Percentiles rank a stretch among this genome's conserved stretches.
phyloP scores from a whole-genome alignment of 345 rosid genomes.

The Citropsis articulata region DNA sequence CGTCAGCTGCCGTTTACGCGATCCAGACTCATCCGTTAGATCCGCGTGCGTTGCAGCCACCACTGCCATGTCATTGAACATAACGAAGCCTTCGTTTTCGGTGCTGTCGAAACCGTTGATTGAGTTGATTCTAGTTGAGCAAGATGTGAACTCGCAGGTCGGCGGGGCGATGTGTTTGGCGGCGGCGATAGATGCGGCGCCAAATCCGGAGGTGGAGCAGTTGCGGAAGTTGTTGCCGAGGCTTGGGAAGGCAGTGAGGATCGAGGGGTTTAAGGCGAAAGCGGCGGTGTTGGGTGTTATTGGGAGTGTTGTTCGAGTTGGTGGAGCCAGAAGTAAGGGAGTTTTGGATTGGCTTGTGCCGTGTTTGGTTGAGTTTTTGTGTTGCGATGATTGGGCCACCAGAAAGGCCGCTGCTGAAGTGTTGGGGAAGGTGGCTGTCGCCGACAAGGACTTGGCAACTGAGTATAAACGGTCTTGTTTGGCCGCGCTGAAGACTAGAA shows the following conservation, averaged over 20 bases:
- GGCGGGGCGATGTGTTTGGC: slow-evolving; percentile 82
- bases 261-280: slow-evolving; percentile 75
- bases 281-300: slow-evolving; percentile 65
- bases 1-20: slow-evolving; percentile 73
- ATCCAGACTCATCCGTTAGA: slow-evolving; percentile 81
- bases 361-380: slow-evolving; percentile 54
- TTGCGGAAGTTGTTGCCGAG: slow-evolving; percentile 62
- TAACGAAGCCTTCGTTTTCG: slow-evolving; percentile 56
- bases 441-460: slow-evolving; percentile 56
- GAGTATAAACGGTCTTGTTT: slow-evolving; percentile 49
- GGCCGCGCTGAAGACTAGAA: slow-evolving; percentile 50
- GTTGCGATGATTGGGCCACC: slow-evolving; percentile 77
- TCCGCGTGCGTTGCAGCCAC: slow-evolving; percentile 73
- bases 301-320: slow-evolving; percentile 57
- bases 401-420: slow-evolving; percentile 92
- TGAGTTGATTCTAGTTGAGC: slow-evolving; percentile 61
- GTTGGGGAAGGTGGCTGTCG: slow-evolving; percentile 60
- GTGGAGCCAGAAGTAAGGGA: slow-evolving; percentile 50
- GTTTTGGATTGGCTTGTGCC: slow-evolving; percentile 70
- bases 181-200: slow-evolving; percentile 65
- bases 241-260: slow-evolving; percentile 60
- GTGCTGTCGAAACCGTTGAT: slow-evolving; percentile 57
- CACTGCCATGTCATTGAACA: slow-evolving; percentile 59
- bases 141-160: slow-evolving; percentile 68
- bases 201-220: slow-evolving; percentile 62